Percentiles rank a stretch among this genome's conserved stretches.
Evolutionary conservation across 306 rosid genomes (phyloP).

Genomic region (Malus orientalis): DNA sequence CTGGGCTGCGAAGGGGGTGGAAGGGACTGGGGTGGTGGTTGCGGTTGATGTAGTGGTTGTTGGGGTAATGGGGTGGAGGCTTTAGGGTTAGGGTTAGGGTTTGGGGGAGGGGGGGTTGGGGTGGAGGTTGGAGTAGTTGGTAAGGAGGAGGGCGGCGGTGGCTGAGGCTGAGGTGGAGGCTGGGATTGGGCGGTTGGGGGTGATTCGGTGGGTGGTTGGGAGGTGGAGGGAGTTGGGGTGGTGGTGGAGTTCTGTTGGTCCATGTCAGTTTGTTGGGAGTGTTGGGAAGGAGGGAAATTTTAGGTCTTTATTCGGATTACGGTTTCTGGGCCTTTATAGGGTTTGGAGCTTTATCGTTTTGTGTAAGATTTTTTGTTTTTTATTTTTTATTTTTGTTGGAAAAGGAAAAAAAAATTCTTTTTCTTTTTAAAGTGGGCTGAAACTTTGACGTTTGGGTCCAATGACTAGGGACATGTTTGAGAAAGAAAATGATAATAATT

Average conservation of each 20-base stretch:
- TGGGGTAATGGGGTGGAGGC: conserved; percentile 19
- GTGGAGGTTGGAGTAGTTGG: conserved; percentile 17
- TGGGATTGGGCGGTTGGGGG: conserved; percentile 25
- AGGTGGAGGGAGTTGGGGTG: conserved; percentile 5
- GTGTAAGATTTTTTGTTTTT: neutral
- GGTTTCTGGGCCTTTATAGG: neutral
- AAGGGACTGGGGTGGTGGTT: conserved; percentile 11
- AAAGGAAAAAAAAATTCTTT: neutral
- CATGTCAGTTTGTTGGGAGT: conserved; percentile 23
- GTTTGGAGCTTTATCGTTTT: neutral
- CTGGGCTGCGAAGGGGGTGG: conserved; percentile 40
- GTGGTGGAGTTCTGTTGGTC: conserved; percentile 4
- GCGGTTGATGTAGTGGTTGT: neutral
- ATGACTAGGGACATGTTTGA: no score
- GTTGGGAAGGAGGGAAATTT: conserved; percentile 14
- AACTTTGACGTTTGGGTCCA: neutral
- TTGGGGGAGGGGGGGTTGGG: conserved; percentile 15
- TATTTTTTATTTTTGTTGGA: neutral
- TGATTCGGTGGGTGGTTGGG: conserved; percentile 6
- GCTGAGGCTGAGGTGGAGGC: conserved; percentile 18
- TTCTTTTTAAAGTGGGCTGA: neutral
- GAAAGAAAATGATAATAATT: no score
- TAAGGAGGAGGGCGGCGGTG: conserved; percentile 1
- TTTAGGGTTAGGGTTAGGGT: conserved; percentile 41
- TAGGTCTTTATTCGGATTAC: neutral